phyloP scores from a whole-genome alignment of 176 grass and related monocot species.

The Secale cereale region DNA sequence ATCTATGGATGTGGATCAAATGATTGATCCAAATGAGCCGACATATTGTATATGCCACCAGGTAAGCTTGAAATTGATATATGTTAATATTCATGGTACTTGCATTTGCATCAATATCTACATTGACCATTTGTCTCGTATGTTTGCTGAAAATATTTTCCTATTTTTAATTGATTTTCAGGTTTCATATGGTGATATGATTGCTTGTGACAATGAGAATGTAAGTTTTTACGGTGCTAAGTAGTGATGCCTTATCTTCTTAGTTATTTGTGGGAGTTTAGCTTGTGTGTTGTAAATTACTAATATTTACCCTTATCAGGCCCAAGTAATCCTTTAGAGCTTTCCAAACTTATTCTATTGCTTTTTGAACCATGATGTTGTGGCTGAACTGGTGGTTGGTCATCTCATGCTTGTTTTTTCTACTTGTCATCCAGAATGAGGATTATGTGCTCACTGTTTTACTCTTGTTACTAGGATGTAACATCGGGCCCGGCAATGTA shows the following conservation, averaged over 20 bases:
- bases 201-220: constrained; percentile 96
- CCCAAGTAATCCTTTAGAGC: constrained; percentile 14
- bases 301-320: neutral
- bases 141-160: constrained; percentile 5
- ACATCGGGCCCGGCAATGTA: neutral
- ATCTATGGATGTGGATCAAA: constrained; percentile 71
- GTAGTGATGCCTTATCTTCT: neutral
- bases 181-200: constrained; percentile 98
- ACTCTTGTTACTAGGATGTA: neutral
- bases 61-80: constrained; percentile 42
- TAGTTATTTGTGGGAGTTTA: constrained; percentile 1
- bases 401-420: constrained; percentile 17
- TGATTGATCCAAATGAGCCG: constrained; percentile 91
- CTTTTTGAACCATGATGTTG: neutral
- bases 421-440: constrained; percentile 16
- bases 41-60: constrained; percentile 99
- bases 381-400: neutral
- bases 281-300: neutral
- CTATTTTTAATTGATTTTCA: constrained; percentile 33
- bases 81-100: neutral
- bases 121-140: constrained; percentile 13
- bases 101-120: constrained; percentile 6
- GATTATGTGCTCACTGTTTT: neutral
- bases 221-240: constrained; percentile 58
- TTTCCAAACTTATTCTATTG: neutral